Base-by-base conservation (phyloP, 2,329 filamentous ascomycete species). In the Aureobasidium sp. region DNA sequence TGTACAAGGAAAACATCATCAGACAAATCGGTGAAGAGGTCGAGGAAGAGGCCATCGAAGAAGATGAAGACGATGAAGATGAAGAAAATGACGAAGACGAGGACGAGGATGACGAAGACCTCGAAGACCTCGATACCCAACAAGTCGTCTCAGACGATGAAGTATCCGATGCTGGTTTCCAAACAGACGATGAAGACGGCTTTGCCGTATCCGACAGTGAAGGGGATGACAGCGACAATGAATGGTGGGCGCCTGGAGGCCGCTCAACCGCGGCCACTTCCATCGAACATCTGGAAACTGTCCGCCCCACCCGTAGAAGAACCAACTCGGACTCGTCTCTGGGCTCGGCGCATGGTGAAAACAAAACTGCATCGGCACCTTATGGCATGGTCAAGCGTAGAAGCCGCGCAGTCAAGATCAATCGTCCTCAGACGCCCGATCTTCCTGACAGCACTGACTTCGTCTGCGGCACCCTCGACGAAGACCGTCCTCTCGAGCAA, bases 391-490 rank as follows among this genome's bases (percentile, higher is more conserved):
- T 58, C 44, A 69, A 70, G 27, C 63, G 63, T 17, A 64, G 44
- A 42, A 60, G 62, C 9, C 54, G 49, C 5, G 79, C 81, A 15
- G 54, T 68, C 1, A 70, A 69, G 53, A 63, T 63, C 24, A 64
- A 65, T 8, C 66, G 67, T 15, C 56, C 65, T 5, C 64, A 67
- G 14, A 65, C 67, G 4, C 90, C 90, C 2, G 91, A 96, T 71
- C 80, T 99, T 12, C 94, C 94, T 1, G 94, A 99, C 73, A 97
- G 92, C 75, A 97, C 94, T 15, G 94, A 99, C 73, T 99, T 99
- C 67, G 94, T 99, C n/a, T 97, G 94, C 70, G 94, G 94, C 63
- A 99, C 94, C 1, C 81, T 99, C 22, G 94, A 99, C 67, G 94
- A 99, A 74, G 94, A 99, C 70, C 86, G 91, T 48, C 91, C 91